phyloP scores from a whole-genome alignment of 352 stramenopile genomes.

The Pythium guiyangense region DNA sequence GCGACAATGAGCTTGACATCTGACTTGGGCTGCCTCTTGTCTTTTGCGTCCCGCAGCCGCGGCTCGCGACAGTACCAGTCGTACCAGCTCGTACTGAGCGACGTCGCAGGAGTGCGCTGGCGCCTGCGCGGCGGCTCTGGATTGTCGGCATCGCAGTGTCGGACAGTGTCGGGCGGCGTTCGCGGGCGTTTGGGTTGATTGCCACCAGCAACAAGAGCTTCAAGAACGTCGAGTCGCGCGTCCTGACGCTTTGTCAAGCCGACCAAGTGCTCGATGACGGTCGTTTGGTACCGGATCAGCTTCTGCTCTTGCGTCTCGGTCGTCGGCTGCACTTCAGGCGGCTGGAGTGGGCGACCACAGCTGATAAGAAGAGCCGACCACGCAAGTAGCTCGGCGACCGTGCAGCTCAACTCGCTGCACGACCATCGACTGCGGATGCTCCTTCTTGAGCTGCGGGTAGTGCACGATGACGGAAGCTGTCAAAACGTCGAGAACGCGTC shows the following conservation, averaged over 20 bases:
- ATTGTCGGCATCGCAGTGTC: not conserved
- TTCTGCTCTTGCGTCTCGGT: conserved; percentile 1
- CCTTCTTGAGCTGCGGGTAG: conserved; percentile 1
- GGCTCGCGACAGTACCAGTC: conserved; percentile 7
- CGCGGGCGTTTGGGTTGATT: not conserved
- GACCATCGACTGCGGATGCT: not conserved
- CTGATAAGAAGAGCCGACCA: not conserved
- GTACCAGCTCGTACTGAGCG: conserved; percentile 2
- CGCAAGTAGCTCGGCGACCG: not conserved
- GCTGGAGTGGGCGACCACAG: not conserved
- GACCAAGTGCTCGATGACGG: conserved; percentile 6
- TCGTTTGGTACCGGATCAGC: conserved; percentile 4
- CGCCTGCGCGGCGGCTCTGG: not conserved
- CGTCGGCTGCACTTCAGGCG: not conserved
- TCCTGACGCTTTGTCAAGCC: conserved; percentile 3
- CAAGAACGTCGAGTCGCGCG: not conserved
- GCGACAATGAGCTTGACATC: conserved; percentile 1
- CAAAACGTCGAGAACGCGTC: conserved; percentile 2
- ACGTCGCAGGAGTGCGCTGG: not conserved
- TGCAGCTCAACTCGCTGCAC: not conserved
- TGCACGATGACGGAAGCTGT: not conserved
- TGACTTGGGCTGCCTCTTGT: conserved; percentile 1
- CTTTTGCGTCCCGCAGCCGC: conserved; percentile 2
- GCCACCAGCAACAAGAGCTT: not conserved
- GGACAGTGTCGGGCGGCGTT: not conserved